Evolutionary conservation across 331 rosid genomes (phyloP).

Genomic region (Pyracantha coccinea): DNA sequence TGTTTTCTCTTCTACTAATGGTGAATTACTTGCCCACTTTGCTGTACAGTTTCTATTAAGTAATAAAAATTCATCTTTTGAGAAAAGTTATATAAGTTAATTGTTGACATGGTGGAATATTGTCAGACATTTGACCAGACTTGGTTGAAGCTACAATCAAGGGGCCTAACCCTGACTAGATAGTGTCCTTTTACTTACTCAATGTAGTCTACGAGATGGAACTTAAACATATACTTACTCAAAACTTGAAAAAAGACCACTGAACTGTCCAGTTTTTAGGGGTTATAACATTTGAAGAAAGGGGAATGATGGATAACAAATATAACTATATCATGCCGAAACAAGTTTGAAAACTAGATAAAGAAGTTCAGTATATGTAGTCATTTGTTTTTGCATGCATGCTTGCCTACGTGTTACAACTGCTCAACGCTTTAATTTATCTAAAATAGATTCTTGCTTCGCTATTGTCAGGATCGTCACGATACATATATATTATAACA

Average conservation of each 20-base stretch:
- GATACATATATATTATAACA: conserved; percentile 61
- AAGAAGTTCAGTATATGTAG: background rate
- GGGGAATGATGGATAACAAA: background rate
- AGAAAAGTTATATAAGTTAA: too few relatives aligned
- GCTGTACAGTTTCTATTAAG: too few relatives aligned
- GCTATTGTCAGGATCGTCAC: conserved; percentile 64
- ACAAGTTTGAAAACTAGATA: background rate
- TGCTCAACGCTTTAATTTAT: conserved; percentile 17
- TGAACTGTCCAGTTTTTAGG: background rate
- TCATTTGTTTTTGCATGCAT: background rate
- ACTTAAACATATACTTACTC: background rate
- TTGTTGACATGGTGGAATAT: background rate
- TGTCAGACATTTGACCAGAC: background rate
- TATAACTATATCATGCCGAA: background rate
- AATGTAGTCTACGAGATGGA: background rate
- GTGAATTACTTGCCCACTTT: too few relatives aligned
- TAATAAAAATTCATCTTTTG: too few relatives aligned
- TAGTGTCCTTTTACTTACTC: background rate
- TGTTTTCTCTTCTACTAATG: too few relatives aligned
- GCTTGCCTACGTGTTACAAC: background rate
- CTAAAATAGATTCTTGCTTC: conserved; percentile 21
- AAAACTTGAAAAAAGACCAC: background rate
- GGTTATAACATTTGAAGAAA: background rate
- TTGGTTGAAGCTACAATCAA: background rate
- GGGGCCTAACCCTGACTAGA: background rate